These are phyloP conservation scores for Suillus lakei DNA, from an alignment of 768 basidiomycete species.

Conservation along the genomic window DNA sequence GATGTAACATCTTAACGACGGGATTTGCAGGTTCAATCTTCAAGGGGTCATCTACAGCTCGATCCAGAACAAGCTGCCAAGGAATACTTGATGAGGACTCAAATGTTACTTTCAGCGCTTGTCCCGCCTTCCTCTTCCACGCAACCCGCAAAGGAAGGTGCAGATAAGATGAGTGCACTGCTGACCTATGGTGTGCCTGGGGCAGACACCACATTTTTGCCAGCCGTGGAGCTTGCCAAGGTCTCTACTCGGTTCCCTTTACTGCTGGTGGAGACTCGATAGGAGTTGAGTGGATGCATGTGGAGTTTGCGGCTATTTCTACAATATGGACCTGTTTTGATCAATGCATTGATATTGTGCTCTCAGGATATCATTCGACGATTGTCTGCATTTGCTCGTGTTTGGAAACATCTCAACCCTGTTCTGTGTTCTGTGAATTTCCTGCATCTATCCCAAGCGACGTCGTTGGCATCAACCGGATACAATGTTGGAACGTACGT, in stretches of 20 bases:
- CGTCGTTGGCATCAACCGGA: not conserved
- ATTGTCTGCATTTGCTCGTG: slow-evolving; percentile 1
- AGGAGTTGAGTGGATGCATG: slow-evolving; percentile 19
- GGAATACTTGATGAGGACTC: slow-evolving; percentile 59
- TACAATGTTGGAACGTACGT: slow-evolving; percentile 1
- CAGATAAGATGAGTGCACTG: slow-evolving; percentile 47
- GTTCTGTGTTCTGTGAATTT: slow-evolving; percentile 1
- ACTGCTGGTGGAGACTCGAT: slow-evolving; percentile 57
- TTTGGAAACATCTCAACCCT: not conserved
- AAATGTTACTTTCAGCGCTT: slow-evolving; percentile 64
- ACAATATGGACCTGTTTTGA: not conserved
- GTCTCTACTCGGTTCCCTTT: slow-evolving; percentile 78
- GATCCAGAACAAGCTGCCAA: slow-evolving; percentile 35
- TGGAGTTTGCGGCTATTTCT: slow-evolving; percentile 10
- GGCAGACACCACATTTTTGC: slow-evolving; percentile 57
- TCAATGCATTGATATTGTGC: not conserved
- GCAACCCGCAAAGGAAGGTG: slow-evolving; percentile 27
- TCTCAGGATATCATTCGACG: slow-evolving; percentile 6
- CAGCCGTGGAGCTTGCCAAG: slow-evolving; percentile 68
- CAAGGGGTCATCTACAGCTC: slow-evolving; percentile 8
- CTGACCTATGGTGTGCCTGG: slow-evolving; percentile 58
- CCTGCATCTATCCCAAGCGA: not conserved
- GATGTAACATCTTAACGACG: not conserved
- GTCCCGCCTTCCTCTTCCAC: slow-evolving; percentile 44
- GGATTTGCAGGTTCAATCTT: slow-evolving; percentile 19